phyloP scores from a whole-genome alignment of 768 basidiomycete species.

The Kwoniella dendrophila region DNA sequence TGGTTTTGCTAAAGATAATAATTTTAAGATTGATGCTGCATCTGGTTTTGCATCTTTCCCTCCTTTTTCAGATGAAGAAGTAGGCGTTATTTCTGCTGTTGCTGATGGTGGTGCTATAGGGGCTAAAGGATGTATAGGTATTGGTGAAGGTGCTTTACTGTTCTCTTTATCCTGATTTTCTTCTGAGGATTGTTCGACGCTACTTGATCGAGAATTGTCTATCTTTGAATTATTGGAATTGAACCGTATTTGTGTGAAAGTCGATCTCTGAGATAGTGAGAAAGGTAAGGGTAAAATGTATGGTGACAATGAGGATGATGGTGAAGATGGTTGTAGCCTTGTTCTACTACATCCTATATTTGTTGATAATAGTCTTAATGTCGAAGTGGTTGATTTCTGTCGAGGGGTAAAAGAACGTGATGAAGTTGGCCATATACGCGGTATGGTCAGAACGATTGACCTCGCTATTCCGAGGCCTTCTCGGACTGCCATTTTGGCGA shows the following conservation, averaged over 20 bases:
- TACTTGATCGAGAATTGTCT: neutral
- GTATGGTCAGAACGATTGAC: conserved; percentile 18
- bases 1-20: conserved; percentile 47
- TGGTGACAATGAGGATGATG: neutral
- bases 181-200: neutral
- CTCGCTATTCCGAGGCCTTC: conserved; percentile 26
- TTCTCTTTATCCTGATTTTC: conserved; percentile 6
- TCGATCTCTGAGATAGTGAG: neutral
- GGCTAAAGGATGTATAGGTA: conserved; percentile 23
- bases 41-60: conserved; percentile 35
- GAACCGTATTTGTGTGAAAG: conserved; percentile 9
- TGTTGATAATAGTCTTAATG: conserved; percentile 7
- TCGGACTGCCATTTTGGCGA: conserved; percentile 28
- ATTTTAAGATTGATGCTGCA: conserved; percentile 43
- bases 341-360: conserved; percentile 4
- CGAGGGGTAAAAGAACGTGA: neutral
- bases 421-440: conserved; percentile 11
- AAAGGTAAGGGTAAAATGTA: neutral
- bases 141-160: conserved; percentile 29
- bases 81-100: conserved; percentile 18
- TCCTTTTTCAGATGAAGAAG: conserved; percentile 2
- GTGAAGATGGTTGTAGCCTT: conserved; percentile 8
- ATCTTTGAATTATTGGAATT: conserved; percentile 9
- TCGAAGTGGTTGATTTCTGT: neutral
- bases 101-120: conserved; percentile 24